Percentiles rank a stretch among this genome's conserved stretches.
phyloP scores from a whole-genome alignment of 495 filamentous ascomycete species.

The Podospora didyma region DNA sequence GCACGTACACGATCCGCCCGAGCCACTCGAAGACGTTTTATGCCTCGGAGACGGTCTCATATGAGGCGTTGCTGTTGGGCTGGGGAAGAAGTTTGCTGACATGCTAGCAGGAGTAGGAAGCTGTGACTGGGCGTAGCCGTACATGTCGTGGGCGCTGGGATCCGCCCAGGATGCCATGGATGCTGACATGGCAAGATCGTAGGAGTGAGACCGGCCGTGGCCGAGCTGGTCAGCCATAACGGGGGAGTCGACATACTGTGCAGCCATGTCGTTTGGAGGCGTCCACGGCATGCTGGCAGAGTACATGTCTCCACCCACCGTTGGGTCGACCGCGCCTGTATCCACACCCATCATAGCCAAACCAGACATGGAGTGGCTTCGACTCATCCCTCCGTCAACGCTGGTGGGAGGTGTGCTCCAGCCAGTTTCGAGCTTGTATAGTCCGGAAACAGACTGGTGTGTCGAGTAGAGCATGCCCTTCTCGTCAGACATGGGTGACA shows the following conservation, averaged over 20 bases:
- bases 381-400: constrained; percentile 31
- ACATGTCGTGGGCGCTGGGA: constrained; percentile 23
- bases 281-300: constrained; percentile 34
- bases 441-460: constrained; percentile 17
- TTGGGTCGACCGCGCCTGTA: constrained; percentile 22
- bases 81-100: constrained; percentile 33
- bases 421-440: constrained; percentile 28
- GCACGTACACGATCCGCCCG: constrained; percentile 38
- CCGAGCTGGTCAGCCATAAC: constrained; percentile 19
- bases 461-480: constrained; percentile 20
- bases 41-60: constrained; percentile 27
- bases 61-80: constrained; percentile 32
- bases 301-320: constrained; percentile 31
- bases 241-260: constrained; percentile 27
- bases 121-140: constrained; percentile 25
- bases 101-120: constrained; percentile 29
- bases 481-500: constrained; percentile 25
- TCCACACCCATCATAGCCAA: constrained; percentile 31
- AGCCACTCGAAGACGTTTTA: constrained; percentile 24
- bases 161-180: constrained; percentile 20
- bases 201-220: constrained; percentile 32
- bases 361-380: constrained; percentile 33
- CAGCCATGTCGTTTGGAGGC: constrained; percentile 27
- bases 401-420: constrained; percentile 33
- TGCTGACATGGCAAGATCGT: constrained; percentile 30